These are phyloP conservation scores for Gossypium raimondii DNA, from an alignment of 345 rosid species.

Conservation along the genomic window DNA sequence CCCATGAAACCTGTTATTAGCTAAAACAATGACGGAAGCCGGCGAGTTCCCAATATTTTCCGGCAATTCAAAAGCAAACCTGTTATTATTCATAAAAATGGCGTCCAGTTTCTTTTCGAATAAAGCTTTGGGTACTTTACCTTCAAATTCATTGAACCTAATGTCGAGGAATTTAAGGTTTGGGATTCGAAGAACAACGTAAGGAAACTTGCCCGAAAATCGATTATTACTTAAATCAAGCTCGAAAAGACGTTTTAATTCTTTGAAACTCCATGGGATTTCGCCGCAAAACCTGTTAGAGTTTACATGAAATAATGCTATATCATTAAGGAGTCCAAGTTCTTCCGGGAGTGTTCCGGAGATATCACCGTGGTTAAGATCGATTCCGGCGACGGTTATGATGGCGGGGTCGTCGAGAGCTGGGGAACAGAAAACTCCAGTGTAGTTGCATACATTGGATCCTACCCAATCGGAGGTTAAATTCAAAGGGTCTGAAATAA, in stretches of 20 bases:
- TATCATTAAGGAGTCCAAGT: constrained; percentile 58
- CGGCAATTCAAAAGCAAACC: constrained; percentile 57
- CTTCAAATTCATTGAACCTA: constrained; percentile 87
- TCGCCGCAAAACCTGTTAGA: constrained; percentile 81
- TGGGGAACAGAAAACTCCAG: constrained; percentile 59
- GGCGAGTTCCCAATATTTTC: constrained; percentile 72
- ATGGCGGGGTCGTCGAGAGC: constrained; percentile 48
- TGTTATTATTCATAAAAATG: constrained; percentile 64
- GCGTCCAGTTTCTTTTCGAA: constrained; percentile 79
- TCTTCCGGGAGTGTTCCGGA: constrained; percentile 70
- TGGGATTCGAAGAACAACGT: constrained; percentile 53
- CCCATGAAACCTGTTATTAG: constrained; percentile 61
- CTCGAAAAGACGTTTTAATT: constrained; percentile 50
- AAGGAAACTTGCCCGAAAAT: constrained; percentile 68
- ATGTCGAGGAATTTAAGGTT: constrained; percentile 67
- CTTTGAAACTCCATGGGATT: constrained; percentile 43
- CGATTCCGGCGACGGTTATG: constrained; percentile 67
- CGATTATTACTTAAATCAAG: constrained; percentile 76
- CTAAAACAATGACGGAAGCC: constrained; percentile 63
- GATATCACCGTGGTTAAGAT: constrained; percentile 70
- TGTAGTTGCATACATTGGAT: constrained; percentile 72
- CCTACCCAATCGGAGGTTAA: constrained; percentile 64
- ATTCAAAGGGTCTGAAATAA: constrained; percentile 61
- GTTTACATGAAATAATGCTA: constrained; percentile 67
- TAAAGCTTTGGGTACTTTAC: constrained; percentile 48